Evolutionary conservation across 2,329 filamentous ascomycete genomes (phyloP).

Genomic region (Clonostachys rhizophaga): DNA sequence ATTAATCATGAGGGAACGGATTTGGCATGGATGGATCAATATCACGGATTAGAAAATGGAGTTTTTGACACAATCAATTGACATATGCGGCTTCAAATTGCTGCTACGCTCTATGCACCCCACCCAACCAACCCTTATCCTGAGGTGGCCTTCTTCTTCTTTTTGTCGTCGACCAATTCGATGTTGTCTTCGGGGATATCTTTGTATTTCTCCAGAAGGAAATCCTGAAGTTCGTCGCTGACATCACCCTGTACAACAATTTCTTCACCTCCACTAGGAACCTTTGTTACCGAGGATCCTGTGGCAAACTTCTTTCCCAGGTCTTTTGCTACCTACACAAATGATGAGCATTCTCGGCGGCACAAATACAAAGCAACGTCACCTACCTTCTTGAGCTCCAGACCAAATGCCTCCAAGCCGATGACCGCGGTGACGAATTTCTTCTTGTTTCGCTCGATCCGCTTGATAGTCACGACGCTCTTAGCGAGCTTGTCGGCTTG

Average conservation of each 20-base stretch:
- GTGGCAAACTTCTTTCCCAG: slow-evolving; percentile 99
- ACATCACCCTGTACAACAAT: slow-evolving; percentile 98
- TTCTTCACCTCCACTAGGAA: slow-evolving; percentile 81
- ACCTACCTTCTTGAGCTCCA: slow-evolving; percentile 82
- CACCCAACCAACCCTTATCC: neutral
- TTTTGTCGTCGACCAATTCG: slow-evolving; percentile 93
- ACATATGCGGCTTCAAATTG: neutral
- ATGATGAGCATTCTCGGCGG: neutral
- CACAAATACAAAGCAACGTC: neutral
- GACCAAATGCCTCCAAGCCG: slow-evolving; percentile 82
- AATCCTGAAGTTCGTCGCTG: slow-evolving; percentile 90
- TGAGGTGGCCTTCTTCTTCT: slow-evolving; percentile 57
- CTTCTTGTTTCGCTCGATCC: slow-evolving; percentile 95
- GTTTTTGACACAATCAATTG: neutral
- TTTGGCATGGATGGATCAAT: neutral
- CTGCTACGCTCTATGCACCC: too few species aligned
- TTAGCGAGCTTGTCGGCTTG: slow-evolving; percentile 78
- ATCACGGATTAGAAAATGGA: neutral
- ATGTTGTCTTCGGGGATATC: slow-evolving; percentile 93
- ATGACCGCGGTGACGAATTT: slow-evolving; percentile 94
- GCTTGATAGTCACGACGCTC: slow-evolving; percentile 85
- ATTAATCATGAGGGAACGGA: neutral
- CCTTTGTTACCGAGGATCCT: slow-evolving; percentile 86
- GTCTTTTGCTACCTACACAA: slow-evolving; percentile 70
- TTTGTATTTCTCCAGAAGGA: slow-evolving; percentile 82